These are phyloP conservation scores for Podospora bellae-mahoneyi DNA, from an alignment of 495 filamentous ascomycete genomes.

Conservation along the genomic window DNA sequence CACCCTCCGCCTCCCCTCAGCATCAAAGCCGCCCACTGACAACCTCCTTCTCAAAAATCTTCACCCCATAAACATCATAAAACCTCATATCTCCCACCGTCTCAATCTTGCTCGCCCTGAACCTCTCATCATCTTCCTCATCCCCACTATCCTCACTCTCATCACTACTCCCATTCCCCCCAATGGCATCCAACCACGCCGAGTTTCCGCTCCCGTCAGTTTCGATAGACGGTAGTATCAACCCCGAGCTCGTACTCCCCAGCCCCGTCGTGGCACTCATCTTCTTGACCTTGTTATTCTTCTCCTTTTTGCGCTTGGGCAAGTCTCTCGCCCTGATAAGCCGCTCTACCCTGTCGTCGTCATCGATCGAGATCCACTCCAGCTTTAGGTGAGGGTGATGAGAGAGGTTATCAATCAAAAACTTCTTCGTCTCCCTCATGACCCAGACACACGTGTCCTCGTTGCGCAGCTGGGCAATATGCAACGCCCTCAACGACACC, in stretches of 20 bases:
- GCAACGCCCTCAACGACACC: slow-evolving; percentile 48
- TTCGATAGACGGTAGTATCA: slow-evolving; percentile 1
- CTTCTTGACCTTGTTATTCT: neutral
- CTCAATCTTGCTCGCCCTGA: slow-evolving; percentile 29
- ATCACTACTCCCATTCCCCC: slow-evolving; percentile 29
- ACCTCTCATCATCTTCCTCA: slow-evolving; percentile 30
- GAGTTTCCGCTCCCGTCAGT: neutral
- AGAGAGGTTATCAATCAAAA: slow-evolving; percentile 51
- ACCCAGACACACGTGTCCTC: slow-evolving; percentile 51
- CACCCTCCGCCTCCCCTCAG: neutral
- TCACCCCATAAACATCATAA: slow-evolving; percentile 46
- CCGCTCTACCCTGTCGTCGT: slow-evolving; percentile 40
- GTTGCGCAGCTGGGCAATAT: slow-evolving; percentile 48
- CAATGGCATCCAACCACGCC: slow-evolving; percentile 1
- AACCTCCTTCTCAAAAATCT: slow-evolving; percentile 53
- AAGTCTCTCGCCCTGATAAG: slow-evolving; percentile 32
- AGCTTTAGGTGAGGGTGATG: slow-evolving; percentile 50
- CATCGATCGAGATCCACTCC: slow-evolving; percentile 52
- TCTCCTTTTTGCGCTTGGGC: slow-evolving; percentile 27
- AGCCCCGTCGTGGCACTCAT: neutral
- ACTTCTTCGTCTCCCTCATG: slow-evolving; percentile 47
- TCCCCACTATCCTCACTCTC: slow-evolving; percentile 23
- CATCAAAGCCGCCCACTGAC: slow-evolving; percentile 36
- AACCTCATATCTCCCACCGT: slow-evolving; percentile 41
- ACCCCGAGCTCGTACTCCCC: neutral